These are phyloP conservation scores for Mycena haematopus DNA, from an alignment of 768 basidiomycete species.

Conservation along the genomic window DNA sequence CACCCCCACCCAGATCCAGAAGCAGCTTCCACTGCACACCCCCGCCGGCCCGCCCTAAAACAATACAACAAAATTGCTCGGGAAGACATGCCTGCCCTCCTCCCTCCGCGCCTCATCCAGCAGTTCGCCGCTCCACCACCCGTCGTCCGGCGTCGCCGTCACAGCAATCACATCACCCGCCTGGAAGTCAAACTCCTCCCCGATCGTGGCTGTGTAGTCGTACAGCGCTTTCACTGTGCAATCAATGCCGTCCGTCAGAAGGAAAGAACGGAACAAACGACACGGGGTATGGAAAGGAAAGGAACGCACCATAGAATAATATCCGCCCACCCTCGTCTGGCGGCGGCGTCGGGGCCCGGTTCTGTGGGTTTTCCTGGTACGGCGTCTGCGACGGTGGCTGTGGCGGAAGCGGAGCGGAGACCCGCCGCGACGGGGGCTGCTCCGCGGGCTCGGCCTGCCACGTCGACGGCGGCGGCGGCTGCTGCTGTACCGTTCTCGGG, in stretches of 20 bases:
- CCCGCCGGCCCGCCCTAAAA: conserved; percentile 52
- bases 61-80: conserved; percentile 86
- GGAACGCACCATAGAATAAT: conserved; percentile 82
- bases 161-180: conserved; percentile 95
- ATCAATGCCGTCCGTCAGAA: too few species aligned
- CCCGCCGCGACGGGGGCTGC: conserved; percentile 2
- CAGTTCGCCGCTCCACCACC: conserved; percentile 96
- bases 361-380: conserved; percentile 24
- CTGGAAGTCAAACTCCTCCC: conserved; percentile 97
- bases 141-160: conserved; percentile 91
- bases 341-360: conserved; percentile 29
- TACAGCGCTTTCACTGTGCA: conserved; percentile 85
- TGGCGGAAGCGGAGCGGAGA: conserved; percentile 27
- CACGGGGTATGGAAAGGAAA: neutral
- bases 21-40: too few species aligned
- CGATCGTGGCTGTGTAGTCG: conserved; percentile 83
- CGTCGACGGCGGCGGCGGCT: conserved; percentile 31
- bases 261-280: neutral
- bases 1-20: too few species aligned
- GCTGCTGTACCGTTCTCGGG: conserved; percentile 38
- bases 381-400: conserved; percentile 17
- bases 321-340: conserved; percentile 79
- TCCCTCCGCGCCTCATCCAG: conserved; percentile 77
- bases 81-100: conserved; percentile 82
- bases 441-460: conserved; percentile 26